Evolutionary conservation across 768 basidiomycete genomes (phyloP).

Genomic region (Agrocybe praecox): DNA sequence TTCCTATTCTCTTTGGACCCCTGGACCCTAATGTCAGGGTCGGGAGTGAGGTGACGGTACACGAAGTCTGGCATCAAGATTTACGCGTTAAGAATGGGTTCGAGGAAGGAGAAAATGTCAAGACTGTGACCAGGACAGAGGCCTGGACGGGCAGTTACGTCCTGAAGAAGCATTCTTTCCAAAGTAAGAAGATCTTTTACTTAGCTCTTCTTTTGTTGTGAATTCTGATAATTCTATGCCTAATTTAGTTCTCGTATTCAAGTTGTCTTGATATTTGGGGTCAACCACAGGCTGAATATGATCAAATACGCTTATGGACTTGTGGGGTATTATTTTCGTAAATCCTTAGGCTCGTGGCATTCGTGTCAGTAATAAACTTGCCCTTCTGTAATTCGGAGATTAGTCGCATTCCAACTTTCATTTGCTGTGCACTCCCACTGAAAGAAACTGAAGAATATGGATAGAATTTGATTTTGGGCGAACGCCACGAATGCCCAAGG

Average conservation of each 20-base stretch:
- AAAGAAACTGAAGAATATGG: too few relatives aligned
- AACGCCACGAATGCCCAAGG: too few relatives aligned
- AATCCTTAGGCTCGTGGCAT: too few relatives aligned
- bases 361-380: too few relatives aligned
- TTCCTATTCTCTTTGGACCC: constrained; percentile 38
- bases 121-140: constrained; percentile 28
- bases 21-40: constrained; percentile 21
- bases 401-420: too few relatives aligned
- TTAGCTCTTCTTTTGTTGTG: background rate
- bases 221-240: background rate
- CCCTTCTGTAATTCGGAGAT: too few relatives aligned
- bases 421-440: too few relatives aligned
- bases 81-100: constrained; percentile 45
- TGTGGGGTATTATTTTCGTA: too few relatives aligned
- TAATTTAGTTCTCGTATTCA: constrained; percentile 11
- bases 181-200: constrained; percentile 27
- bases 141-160: constrained; percentile 36
- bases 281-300: too few relatives aligned
- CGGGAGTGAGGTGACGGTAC: constrained; percentile 33
- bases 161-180: constrained; percentile 51
- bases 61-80: constrained; percentile 55
- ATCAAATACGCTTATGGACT: too few relatives aligned
- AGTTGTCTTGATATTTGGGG: background rate
- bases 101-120: constrained; percentile 39
- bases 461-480: too few relatives aligned